These are phyloP conservation scores for Penicillium paradoxum DNA, from an alignment of 495 filamentous ascomycete genomes.

Conservation along the genomic window DNA sequence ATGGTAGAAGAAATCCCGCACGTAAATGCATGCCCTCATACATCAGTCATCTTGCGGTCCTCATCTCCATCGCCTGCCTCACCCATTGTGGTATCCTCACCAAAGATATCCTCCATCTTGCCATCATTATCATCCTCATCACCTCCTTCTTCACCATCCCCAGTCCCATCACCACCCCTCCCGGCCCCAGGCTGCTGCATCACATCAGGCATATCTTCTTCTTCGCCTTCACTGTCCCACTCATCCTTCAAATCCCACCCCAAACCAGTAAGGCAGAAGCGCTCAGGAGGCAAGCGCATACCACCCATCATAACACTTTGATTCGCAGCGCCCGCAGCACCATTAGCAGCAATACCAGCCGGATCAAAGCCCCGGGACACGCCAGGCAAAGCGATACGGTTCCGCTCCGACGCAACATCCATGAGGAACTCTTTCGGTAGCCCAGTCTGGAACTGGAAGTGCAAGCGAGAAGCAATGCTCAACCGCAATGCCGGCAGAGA, in stretches of 20 bases:
- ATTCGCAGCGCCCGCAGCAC: conserved; percentile 15
- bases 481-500: conserved; percentile 55
- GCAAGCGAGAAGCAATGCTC: conserved; percentile 57
- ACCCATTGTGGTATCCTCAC: conserved; percentile 47
- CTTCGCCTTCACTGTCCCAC: conserved; percentile 63
- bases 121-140: conserved; percentile 51
- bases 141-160: conserved; percentile 30
- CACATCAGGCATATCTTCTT: conserved; percentile 42
- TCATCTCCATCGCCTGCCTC: conserved; percentile 36
- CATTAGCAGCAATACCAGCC: conserved; percentile 14
- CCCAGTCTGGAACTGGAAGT: conserved; percentile 59
- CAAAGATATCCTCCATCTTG: conserved; percentile 57
- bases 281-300: conserved; percentile 79
- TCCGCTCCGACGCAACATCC: conserved; percentile 77
- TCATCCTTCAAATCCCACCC: conserved; percentile 79
- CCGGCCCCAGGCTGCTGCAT: conserved; percentile 14
- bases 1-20: conserved; percentile 1
- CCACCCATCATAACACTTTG: conserved; percentile 53
- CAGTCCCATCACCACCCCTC: conserved; percentile 25
- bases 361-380: conserved; percentile 62
- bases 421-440: conserved; percentile 82
- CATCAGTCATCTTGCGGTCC: conserved; percentile 50
- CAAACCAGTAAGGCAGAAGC: conserved; percentile 81
- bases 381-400: conserved; percentile 72
- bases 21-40: conserved; percentile 16